Conservation (phyloP, 768 basidiomycete genomes). For the Boletus rex-veris region DNA sequence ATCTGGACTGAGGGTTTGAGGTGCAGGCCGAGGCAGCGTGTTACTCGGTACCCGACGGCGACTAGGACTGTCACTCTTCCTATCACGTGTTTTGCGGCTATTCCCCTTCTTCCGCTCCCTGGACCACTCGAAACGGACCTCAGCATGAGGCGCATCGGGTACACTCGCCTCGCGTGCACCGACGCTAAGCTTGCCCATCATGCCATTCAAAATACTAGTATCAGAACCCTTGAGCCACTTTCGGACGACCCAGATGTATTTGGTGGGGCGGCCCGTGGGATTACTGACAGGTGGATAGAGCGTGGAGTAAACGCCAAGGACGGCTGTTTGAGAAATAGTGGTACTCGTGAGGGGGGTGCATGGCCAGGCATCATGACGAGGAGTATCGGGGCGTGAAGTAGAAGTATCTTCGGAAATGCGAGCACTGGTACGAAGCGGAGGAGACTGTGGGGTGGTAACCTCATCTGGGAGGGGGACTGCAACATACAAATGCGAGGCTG, state of each 20-base stretch:
- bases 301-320: conserved; percentile 69
- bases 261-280: conserved; percentile 38
- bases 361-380: conserved; percentile 11
- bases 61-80: conserved; percentile 11
- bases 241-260: conserved; percentile 75
- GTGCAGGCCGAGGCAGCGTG: conserved; percentile 3
- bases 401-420: conserved; percentile 19
- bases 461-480: conserved; percentile 29
- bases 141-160: conserved; percentile 40
- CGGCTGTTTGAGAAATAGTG: conserved; percentile 37
- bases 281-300: conserved; percentile 47
- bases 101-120: conserved; percentile 33
- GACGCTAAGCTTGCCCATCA: conserved; percentile 39
- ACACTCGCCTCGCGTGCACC: conserved; percentile 23
- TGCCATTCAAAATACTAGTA: conserved; percentile 41
- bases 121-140: conserved; percentile 81
- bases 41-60: conserved; percentile 10
- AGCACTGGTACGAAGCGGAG: conserved; percentile 5
- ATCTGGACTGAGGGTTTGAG: conserved; percentile 10
- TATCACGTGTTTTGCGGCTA: conserved; percentile 22
- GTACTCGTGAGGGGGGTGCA: conserved; percentile 11
- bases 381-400: conserved; percentile 7
- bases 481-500: conserved; percentile 17
- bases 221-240: conserved; percentile 67
- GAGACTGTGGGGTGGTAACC: conserved; percentile 14